Conservation (phyloP, 73 alveolate genomes). For the Tetrahymena borealis region DNA sequence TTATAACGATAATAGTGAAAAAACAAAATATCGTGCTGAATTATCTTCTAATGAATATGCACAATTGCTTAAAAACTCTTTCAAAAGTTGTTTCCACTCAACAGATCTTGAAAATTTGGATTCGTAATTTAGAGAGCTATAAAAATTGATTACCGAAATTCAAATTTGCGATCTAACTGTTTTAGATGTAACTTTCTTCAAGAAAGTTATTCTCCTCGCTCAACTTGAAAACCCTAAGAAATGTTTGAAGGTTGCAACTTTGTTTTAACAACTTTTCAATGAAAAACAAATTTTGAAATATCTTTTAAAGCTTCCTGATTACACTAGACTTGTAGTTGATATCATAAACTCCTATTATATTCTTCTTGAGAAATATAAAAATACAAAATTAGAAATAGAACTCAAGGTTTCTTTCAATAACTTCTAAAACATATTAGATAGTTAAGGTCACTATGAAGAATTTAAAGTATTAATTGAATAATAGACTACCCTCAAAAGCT, state of each 20-base stretch:
- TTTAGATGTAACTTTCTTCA: neutral
- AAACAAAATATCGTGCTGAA: neutral
- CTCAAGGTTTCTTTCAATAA: neutral
- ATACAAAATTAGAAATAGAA: neutral
- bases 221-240: neutral
- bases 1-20: neutral
- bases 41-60: neutral
- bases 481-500: neutral
- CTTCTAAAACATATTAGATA: neutral
- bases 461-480: neutral
- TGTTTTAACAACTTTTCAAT: neutral
- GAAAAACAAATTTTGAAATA: neutral
- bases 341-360: neutral
- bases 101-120: neutral
- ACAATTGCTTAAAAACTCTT: neutral
- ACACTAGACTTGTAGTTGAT: neutral
- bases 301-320: neutral
- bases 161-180: neutral
- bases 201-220: neutral
- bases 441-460: neutral
- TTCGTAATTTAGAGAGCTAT: neutral
- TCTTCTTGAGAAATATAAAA: neutral
- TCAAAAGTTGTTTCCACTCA: neutral
- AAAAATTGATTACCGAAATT: neutral
- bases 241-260: neutral